Evolutionary conservation across 805 yeast genomes (phyloP).

Genomic region (Brettanomyces naardenensis): DNA sequence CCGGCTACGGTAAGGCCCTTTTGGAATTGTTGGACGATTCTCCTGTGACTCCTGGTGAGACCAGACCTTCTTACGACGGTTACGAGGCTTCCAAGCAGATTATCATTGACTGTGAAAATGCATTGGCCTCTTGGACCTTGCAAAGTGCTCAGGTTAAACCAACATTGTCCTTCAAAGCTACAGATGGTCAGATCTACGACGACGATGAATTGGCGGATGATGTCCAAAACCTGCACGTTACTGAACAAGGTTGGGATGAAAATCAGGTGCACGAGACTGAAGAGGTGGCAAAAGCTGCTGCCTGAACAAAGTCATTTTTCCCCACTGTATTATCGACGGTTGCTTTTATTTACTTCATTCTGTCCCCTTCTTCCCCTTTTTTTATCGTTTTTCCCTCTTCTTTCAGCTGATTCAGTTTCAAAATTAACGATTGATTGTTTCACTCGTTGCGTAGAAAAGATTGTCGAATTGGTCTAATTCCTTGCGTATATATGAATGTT

Average conservation of each 20-base stretch:
- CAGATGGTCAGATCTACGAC: constrained; percentile 37
- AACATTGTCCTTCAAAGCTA: constrained; percentile 57
- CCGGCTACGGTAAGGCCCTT: constrained; percentile 84
- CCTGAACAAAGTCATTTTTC: constrained; percentile 11
- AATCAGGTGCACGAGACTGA: constrained; percentile 6
- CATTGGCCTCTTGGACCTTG: constrained; percentile 77
- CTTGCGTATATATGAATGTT: constrained; percentile 20
- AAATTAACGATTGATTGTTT: not conserved
- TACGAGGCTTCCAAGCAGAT: constrained; percentile 85
- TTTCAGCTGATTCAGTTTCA: not conserved
- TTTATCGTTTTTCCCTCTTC: not conserved
- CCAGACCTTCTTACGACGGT: constrained; percentile 84
- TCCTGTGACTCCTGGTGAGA: constrained; percentile 88
- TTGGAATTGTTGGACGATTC: constrained; percentile 77
- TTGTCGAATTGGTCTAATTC: not conserved
- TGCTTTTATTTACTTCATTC: constrained; percentile 3
- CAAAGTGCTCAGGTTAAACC: constrained; percentile 80
- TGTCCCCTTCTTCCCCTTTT: not conserved
- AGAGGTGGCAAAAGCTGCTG: constrained; percentile 15
- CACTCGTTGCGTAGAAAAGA: not conserved
- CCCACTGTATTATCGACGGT: too few relatives aligned
- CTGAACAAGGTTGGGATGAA: constrained; percentile 42
- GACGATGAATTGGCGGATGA: constrained; percentile 44
- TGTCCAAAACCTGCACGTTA: constrained; percentile 40
- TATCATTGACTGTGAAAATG: constrained; percentile 78